Percentiles rank a stretch among this genome's conserved stretches.
Evolutionary conservation across 768 basidiomycete genomes (phyloP).

Genomic region (Exsudoporus frostii): DNA sequence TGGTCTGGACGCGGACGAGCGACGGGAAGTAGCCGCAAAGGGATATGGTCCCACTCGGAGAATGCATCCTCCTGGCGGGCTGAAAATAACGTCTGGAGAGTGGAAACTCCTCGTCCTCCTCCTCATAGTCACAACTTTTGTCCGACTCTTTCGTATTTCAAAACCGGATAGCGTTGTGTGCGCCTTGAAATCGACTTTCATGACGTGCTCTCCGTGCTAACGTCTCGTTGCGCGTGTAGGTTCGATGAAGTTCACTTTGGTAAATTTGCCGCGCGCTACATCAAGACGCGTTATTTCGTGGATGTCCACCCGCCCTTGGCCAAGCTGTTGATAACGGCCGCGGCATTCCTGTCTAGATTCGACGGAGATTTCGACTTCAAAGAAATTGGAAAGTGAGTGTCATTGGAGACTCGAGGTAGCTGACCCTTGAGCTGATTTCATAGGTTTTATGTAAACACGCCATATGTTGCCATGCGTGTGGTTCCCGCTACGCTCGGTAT

Average conservation of each 20-base stretch:
- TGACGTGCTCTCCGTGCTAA: not conserved
- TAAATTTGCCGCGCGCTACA: constrained; percentile 92
- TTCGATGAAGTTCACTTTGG: constrained; percentile 99
- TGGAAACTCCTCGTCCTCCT: constrained; percentile 70
- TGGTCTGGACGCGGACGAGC: constrained; percentile 71
- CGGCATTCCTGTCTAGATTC: constrained; percentile 83
- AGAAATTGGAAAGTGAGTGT: constrained; percentile 89
- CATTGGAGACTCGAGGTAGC: not conserved
- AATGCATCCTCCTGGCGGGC: constrained; percentile 53
- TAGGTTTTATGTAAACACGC: constrained; percentile 82
- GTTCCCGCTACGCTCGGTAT: constrained; percentile 90
- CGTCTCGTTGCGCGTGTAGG: constrained; percentile 37
- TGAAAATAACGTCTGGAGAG: constrained; percentile 66
- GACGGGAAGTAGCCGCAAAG: constrained; percentile 65
- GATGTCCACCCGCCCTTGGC: constrained; percentile 98
- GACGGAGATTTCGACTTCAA: constrained; percentile 96
- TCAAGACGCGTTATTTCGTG: constrained; percentile 87
- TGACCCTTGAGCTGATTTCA: constrained; percentile 1
- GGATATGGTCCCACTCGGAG: constrained; percentile 53
- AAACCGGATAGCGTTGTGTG: constrained; percentile 91
- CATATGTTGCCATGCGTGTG: constrained; percentile 96
- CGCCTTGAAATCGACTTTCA: constrained; percentile 31
- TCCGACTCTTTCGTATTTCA: constrained; percentile 83
- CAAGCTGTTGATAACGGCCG: constrained; percentile 91
- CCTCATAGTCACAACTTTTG: constrained; percentile 66